phyloP scores from a whole-genome alignment of 2,329 filamentous ascomycete genomes.

The Xylariaceae sp. region DNA sequence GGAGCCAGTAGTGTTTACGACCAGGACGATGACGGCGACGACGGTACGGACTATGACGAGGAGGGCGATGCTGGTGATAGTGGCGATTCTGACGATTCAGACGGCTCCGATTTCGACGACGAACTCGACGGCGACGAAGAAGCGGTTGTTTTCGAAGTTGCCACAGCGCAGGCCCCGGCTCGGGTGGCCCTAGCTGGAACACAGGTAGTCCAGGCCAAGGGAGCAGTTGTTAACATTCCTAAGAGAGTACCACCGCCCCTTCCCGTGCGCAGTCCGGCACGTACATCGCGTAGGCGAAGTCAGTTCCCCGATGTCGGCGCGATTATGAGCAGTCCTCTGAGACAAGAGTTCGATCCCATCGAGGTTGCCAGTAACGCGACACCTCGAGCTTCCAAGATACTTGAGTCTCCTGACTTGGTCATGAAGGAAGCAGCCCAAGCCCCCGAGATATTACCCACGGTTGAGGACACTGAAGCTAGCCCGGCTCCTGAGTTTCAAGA shows the following conservation, averaged over 20 bases:
- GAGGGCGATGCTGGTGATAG: conserved; percentile 25
- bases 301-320: conserved; percentile 55
- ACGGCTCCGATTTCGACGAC: conserved; percentile 32
- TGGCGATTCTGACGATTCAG: conserved; percentile 44
- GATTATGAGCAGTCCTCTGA: conserved; percentile 45
- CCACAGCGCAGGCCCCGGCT: conserved; percentile 49
- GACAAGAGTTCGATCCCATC: conserved; percentile 39
- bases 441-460: too few relatives aligned
- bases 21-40: conserved; percentile 31
- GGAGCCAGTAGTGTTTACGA: conserved; percentile 23
- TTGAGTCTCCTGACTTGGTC: conserved; percentile 3
- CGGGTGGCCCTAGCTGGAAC: conserved; percentile 56
- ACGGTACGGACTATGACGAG: conserved; percentile 19
- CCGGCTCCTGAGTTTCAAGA: conserved; percentile 11
- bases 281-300: conserved; percentile 49
- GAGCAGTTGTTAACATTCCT: conserved; percentile 77
- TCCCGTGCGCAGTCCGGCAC: conserved; percentile 68
- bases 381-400: conserved; percentile 18
- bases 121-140: conserved; percentile 53
- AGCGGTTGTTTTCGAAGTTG: conserved; percentile 64
- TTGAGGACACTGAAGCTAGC: too few relatives aligned
- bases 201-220: conserved; percentile 64
- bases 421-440: conserved; percentile 2
- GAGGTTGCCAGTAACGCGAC: conserved; percentile 22
- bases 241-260: conserved; percentile 74